Percentiles rank a stretch among this genome's conserved stretches.
phyloP scores from a whole-genome alignment of 306 rosid genomes.

The Hippophae gyantsensis region DNA sequence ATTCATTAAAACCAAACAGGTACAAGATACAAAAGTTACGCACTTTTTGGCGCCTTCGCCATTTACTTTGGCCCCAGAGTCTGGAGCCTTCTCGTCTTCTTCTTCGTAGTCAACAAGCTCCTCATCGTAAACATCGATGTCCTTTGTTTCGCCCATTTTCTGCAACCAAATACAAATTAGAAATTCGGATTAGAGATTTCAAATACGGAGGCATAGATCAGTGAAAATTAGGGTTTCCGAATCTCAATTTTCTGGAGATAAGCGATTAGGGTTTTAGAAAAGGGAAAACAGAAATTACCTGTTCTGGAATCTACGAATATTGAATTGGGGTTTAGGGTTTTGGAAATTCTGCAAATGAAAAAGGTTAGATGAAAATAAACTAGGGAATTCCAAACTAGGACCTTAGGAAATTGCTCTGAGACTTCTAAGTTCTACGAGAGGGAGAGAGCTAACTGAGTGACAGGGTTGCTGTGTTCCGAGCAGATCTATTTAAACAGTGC shows the following conservation, averaged over 20 bases:
- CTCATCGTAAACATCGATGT: constrained; percentile 74
- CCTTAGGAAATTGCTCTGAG: constrained; percentile 22
- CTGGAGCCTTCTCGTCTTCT: constrained; percentile 90
- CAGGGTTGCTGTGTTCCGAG: constrained; percentile 18
- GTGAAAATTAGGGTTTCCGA: constrained; percentile 23
- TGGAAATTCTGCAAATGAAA: constrained; percentile 66
- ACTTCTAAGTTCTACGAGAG: constrained; percentile 19
- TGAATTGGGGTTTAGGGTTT: constrained; percentile 29
- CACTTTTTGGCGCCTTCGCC: constrained; percentile 92
- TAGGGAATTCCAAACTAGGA: constrained; percentile 21
- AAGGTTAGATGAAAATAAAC: constrained; percentile 50
- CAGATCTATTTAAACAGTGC: constrained; percentile 3
- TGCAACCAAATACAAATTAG: constrained; percentile 14
- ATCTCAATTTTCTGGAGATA: not conserved
- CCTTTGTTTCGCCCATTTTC: constrained; percentile 88
- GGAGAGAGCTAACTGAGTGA: not conserved
- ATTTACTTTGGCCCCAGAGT: constrained; percentile 64
- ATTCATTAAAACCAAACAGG: no score
- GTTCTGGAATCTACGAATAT: constrained; percentile 19
- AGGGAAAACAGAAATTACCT: constrained; percentile 28
- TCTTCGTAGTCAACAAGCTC: constrained; percentile 97
- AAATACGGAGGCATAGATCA: not conserved
- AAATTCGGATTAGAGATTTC: constrained; percentile 2
- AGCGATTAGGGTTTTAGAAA: constrained; percentile 26
- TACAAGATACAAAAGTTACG: constrained; percentile 3